Conservation (phyloP, 2,329 filamentous ascomycete species). For the Zymoseptoria pseudotritici region DNA sequence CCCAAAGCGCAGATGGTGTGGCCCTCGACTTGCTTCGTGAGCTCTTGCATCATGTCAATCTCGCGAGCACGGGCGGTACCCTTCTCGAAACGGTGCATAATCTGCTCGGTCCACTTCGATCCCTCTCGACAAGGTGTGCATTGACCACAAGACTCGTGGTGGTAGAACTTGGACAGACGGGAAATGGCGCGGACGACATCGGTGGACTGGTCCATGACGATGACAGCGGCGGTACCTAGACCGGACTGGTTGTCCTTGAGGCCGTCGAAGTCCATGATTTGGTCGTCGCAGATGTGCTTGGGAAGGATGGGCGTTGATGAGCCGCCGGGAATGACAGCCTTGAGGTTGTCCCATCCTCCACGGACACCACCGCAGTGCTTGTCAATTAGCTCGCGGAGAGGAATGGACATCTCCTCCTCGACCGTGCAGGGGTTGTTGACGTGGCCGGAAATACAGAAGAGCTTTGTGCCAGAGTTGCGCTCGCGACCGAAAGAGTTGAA, state of each 20-base stretch:
- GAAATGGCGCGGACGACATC: constrained; percentile 93
- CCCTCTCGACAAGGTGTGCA: constrained; percentile 99
- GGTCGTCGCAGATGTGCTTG: constrained; percentile 81
- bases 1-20: constrained; percentile 98
- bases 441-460: constrained; percentile 96
- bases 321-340: constrained; percentile 90
- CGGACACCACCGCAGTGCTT: constrained; percentile 96
- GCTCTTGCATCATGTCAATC: constrained; percentile 98
- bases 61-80: constrained; percentile 82
- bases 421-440: constrained; percentile 98
- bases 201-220: constrained; percentile 98
- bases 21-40: constrained; percentile 98
- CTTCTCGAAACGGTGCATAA: constrained; percentile 93
- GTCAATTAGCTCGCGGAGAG: constrained; percentile 90
- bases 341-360: constrained; percentile 96
- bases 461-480: constrained; percentile 93
- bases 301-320: constrained; percentile 95
- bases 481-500: constrained; percentile 92
- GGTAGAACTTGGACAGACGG: constrained; percentile 91
- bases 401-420: constrained; percentile 99
- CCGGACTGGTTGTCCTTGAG: constrained; percentile 97
- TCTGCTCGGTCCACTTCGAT: constrained; percentile 98
- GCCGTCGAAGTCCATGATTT: constrained; percentile 98
- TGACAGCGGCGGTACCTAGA: constrained; percentile 93
- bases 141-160: constrained; percentile 96